A percentile compares a stretch with the other conserved stretches of the same genome.
Conservation (phyloP, 1,139 yeast genomes). For the Zygoascus meyerae region DNA sequence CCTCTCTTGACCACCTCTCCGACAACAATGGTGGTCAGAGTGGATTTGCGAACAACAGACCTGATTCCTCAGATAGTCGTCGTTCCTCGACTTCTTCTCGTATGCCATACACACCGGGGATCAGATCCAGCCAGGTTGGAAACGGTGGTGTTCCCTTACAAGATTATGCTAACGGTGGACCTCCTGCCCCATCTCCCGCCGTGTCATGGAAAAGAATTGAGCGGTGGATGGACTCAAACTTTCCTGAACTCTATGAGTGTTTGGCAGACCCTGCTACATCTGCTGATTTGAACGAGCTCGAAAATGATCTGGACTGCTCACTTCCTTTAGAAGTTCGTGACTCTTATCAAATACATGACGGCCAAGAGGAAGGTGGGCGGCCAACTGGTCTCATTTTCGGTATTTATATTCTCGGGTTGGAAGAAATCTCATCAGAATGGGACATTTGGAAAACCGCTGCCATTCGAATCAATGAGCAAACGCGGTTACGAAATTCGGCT, state of each 20-base stretch:
- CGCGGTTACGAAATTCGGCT: constrained; percentile 14
- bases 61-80: constrained; percentile 7
- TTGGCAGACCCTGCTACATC: constrained; percentile 64
- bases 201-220: constrained; percentile 73
- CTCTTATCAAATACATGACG: constrained; percentile 70
- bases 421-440: constrained; percentile 64
- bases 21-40: background rate
- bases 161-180: constrained; percentile 46
- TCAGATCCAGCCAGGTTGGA: constrained; percentile 33
- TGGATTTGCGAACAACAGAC: background rate
- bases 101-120: constrained; percentile 34
- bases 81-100: constrained; percentile 21
- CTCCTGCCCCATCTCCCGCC: constrained; percentile 66
- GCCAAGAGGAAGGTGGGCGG: constrained; percentile 70
- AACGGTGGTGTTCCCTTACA: constrained; percentile 42
- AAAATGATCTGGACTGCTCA: constrained; percentile 58
- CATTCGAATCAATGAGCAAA: constrained; percentile 28
- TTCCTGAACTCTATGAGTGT: constrained; percentile 73
- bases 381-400: constrained; percentile 75
- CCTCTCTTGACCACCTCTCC: constrained; percentile 18
- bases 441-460: constrained; percentile 69
- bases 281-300: constrained; percentile 72
- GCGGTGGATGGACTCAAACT: constrained; percentile 67
- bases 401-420: constrained; percentile 62
- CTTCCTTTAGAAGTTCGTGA: constrained; percentile 74